These are phyloP conservation scores for Neonectria ditissima DNA, from an alignment of 2,329 filamentous ascomycete species.

Conservation along the genomic window DNA sequence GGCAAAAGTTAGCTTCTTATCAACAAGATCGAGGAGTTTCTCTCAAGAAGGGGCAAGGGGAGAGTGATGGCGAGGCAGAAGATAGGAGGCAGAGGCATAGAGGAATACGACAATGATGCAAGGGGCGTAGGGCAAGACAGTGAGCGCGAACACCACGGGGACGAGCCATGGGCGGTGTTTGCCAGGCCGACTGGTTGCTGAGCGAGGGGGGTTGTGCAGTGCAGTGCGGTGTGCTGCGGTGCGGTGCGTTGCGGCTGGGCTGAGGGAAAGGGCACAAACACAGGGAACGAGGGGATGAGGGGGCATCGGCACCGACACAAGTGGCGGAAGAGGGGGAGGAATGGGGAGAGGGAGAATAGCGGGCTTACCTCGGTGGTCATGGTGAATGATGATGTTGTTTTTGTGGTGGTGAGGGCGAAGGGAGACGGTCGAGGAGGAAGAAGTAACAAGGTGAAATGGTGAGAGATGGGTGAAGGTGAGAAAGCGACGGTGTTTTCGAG, in stretches of 20 bases:
- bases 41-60: slow-evolving; percentile 24
- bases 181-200: slow-evolving; percentile 3
- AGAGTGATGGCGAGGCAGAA: slow-evolving; percentile 24
- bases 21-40: slow-evolving; percentile 18
- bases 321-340: slow-evolving; percentile 15
- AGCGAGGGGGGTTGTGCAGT: slow-evolving; percentile 43
- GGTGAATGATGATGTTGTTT: slow-evolving; percentile 40
- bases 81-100: slow-evolving; percentile 11
- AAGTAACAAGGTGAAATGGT: slow-evolving; percentile 36
- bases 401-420: slow-evolving; percentile 30
- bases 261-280: slow-evolving; percentile 37
- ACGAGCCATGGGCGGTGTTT: not conserved
- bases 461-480: slow-evolving; percentile 35
- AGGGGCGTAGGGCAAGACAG: slow-evolving; percentile 16
- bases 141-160: slow-evolving; percentile 14
- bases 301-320: slow-evolving; percentile 11
- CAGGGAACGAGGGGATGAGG: slow-evolving; percentile 16
- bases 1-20: slow-evolving; percentile 51
- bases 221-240: not conserved
- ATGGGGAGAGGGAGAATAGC: slow-evolving; percentile 20
- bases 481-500: slow-evolving; percentile 42
- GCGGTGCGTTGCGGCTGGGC: slow-evolving; percentile 31
- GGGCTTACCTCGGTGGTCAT: slow-evolving; percentile 52
- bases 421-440: slow-evolving; percentile 35
- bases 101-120: not conserved